Conservation (phyloP, 1,284 basidiomycete species). For the Ganoderma leucocontextum region DNA sequence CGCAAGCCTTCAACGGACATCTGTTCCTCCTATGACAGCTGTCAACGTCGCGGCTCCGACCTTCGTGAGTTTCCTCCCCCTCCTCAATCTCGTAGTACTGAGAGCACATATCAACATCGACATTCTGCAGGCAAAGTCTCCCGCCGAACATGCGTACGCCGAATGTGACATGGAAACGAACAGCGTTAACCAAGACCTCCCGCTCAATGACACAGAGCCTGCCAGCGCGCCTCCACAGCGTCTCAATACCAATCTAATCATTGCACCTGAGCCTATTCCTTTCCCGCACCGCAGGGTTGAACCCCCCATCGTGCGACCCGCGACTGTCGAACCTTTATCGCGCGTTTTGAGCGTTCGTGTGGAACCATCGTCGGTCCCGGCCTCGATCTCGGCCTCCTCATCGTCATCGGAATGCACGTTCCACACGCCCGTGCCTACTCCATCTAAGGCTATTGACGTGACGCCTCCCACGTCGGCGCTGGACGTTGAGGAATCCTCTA, state of each 20-base stretch:
- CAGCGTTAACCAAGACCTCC: background rate
- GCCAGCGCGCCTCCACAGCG: slow-evolving; percentile 7
- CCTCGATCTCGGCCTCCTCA: background rate
- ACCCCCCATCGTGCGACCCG: slow-evolving; percentile 4
- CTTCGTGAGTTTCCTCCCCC: slow-evolving; percentile 9
- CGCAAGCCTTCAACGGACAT: background rate
- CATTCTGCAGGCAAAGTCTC: background rate
- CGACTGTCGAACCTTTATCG: slow-evolving; percentile 17
- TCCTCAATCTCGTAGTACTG: background rate
- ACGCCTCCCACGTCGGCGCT: slow-evolving; percentile 7
- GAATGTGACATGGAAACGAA: background rate
- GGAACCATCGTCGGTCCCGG: background rate
- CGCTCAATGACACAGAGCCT: slow-evolving; percentile 3
- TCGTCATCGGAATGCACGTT: background rate
- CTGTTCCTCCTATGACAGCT: slow-evolving; percentile 6
- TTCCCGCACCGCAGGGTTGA: slow-evolving; percentile 7
- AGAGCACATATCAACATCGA: background rate
- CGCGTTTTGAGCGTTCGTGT: slow-evolving; percentile 5
- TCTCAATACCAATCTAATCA: slow-evolving; percentile 3
- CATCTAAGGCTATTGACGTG: background rate
- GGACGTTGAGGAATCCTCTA: slow-evolving; percentile 1
- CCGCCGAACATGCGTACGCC: background rate
- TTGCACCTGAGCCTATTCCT: slow-evolving; percentile 3
- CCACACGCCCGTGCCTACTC: background rate
- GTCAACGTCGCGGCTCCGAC: slow-evolving; percentile 1